phyloP scores from a whole-genome alignment of 129 eudicot genomes.

The Cynara cardunculus region DNA sequence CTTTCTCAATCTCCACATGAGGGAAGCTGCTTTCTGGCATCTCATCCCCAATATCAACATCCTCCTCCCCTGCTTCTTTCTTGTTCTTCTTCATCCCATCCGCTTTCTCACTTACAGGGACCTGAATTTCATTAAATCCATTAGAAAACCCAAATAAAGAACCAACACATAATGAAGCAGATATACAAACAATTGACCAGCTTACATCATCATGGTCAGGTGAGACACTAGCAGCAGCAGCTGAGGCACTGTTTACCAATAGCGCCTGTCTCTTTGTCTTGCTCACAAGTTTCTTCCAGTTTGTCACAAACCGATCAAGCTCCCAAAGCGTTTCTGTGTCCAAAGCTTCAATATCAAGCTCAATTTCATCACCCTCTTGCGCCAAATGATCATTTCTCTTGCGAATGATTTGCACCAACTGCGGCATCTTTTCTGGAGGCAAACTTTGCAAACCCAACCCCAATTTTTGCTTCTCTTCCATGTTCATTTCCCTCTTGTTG shows the following conservation, averaged over 20 bases:
- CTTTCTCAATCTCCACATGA: conserved; percentile 87
- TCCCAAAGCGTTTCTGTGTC: conserved; percentile 92
- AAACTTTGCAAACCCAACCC: conserved; percentile 75
- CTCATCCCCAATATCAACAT: conserved; percentile 90
- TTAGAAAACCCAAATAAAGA: background rate
- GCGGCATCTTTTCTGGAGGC: conserved; percentile 94
- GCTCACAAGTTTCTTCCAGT: conserved; percentile 86
- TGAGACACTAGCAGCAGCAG: conserved; percentile 14
- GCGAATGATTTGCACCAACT: conserved; percentile 72
- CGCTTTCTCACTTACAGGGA: conserved; percentile 38
- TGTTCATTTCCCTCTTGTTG: conserved; percentile 78
- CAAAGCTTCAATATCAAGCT: conserved; percentile 87
- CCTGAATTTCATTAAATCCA: conserved; percentile 21
- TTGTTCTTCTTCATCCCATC: conserved; percentile 46
- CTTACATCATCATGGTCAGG: conserved; percentile 59
- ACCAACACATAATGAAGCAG: background rate
- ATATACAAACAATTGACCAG: background rate
- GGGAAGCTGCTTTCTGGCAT: conserved; percentile 78
- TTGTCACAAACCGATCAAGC: conserved; percentile 85
- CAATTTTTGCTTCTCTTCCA: conserved; percentile 88
- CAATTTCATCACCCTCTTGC: conserved; percentile 93
- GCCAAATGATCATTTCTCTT: conserved; percentile 73
- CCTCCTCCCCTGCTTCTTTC: conserved; percentile 71
- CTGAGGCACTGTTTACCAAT: conserved; percentile 35
- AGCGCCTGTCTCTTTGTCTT: conserved; percentile 77